Percentiles rank a stretch among this genome's conserved stretches.
phyloP scores from a whole-genome alignment of 176 grass and related monocot species.

The Microstegium vimineum region DNA sequence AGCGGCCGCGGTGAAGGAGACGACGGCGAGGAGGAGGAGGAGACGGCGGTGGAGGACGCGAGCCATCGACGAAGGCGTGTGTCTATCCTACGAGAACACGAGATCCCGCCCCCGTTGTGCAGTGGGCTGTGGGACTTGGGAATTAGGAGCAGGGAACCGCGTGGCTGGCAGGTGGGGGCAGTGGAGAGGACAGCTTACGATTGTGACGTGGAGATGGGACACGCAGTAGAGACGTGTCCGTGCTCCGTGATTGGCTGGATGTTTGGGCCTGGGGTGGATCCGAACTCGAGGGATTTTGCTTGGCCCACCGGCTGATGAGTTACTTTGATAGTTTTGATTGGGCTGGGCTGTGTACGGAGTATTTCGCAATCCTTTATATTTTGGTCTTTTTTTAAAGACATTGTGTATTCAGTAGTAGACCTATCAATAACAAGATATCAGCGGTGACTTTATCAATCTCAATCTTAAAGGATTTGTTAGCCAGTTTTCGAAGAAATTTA shows the following conservation, averaged over 20 bases:
- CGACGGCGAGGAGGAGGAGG: slow-evolving; percentile 34
- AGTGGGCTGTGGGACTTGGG: neutral
- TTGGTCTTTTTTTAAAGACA: too few species aligned
- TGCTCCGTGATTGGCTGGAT: slow-evolving; percentile 40
- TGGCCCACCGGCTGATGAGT: too few species aligned
- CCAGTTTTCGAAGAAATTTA: too few species aligned
- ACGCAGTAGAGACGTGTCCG: slow-evolving; percentile 26
- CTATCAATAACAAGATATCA: too few species aligned
- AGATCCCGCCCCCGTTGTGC: slow-evolving; percentile 20
- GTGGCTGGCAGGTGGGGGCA: slow-evolving; percentile 35
- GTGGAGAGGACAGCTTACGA: neutral
- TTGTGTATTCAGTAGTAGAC: too few species aligned
- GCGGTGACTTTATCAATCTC: too few species aligned
- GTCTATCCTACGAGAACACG: neutral
- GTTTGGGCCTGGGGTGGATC: neutral
- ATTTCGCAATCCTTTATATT: too few species aligned
- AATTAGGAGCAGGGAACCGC: neutral
- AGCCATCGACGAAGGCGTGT: slow-evolving; percentile 32
- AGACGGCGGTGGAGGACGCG: slow-evolving; percentile 20
- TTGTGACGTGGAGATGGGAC: slow-evolving; percentile 19
- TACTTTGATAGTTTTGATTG: too few species aligned
- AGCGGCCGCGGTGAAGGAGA: neutral
- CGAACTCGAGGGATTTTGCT: neutral
- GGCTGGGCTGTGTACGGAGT: too few species aligned
- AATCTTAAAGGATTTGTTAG: too few species aligned